Evolutionary conservation across 257 asterid species (phyloP).

Genomic region (Handroanthus guayacan): DNA sequence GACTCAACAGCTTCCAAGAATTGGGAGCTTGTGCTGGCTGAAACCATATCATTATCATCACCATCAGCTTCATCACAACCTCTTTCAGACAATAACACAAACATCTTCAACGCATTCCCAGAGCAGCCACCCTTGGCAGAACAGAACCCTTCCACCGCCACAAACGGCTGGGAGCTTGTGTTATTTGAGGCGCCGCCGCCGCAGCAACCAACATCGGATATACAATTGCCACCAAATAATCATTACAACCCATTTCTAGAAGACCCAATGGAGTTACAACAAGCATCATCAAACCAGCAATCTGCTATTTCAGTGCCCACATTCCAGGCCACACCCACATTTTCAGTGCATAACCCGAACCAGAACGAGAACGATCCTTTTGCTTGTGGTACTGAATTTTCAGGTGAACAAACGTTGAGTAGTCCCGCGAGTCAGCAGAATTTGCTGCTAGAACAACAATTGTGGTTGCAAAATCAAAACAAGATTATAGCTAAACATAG

Average conservation of each 20-base stretch:
- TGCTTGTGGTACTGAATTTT: constrained; percentile 32
- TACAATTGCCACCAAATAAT: constrained; percentile 23
- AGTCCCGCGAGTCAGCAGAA: constrained; percentile 48
- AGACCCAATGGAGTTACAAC: constrained; percentile 40
- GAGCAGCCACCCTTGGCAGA: constrained; percentile 25
- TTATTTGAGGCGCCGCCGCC: constrained; percentile 37
- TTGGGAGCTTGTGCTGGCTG: constrained; percentile 64
- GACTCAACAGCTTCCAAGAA: constrained; percentile 35
- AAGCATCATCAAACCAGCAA: constrained; percentile 10
- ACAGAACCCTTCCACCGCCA: constrained; percentile 14
- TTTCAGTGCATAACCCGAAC: constrained; percentile 47
- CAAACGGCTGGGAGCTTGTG: constrained; percentile 50
- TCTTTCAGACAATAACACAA: constrained; percentile 34
- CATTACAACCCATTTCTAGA: constrained; percentile 74
- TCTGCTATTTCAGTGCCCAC: constrained; percentile 35
- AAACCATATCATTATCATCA: constrained; percentile 37
- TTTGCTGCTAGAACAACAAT: constrained; percentile 54
- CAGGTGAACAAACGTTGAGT: constrained; percentile 40
- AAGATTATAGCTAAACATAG: constrained; percentile 69
- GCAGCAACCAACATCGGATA: constrained; percentile 25
- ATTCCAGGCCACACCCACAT: constrained; percentile 59
- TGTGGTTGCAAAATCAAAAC: constrained; percentile 83
- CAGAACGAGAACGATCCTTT: constrained; percentile 62
- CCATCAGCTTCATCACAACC: constrained; percentile 15
- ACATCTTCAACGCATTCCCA: constrained; percentile 42